Conservation (phyloP, 2,329 filamentous ascomycete genomes). For the Pseudocercospora cruenta region DNA sequence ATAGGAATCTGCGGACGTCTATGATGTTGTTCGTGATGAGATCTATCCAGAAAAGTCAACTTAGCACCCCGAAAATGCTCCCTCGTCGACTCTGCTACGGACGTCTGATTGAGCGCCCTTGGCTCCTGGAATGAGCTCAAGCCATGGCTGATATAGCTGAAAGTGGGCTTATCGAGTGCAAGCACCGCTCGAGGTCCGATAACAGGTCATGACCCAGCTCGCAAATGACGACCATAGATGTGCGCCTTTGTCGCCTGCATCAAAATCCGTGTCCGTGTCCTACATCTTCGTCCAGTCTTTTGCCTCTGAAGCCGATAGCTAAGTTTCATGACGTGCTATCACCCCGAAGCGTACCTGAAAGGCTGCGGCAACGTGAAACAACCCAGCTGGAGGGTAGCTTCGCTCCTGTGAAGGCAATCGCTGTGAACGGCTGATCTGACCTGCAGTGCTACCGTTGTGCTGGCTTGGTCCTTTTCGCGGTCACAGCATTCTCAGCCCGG, state of each 20-base stretch:
- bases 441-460: neutral
- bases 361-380: neutral
- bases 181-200: neutral
- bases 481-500: neutral
- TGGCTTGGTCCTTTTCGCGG: conserved; percentile 1
- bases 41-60: too few species aligned
- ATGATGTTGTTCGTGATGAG: too few species aligned
- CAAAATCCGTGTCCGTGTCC: neutral
- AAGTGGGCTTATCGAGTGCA: neutral
- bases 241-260: neutral
- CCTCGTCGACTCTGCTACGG: too few species aligned
- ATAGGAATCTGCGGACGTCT: too few species aligned
- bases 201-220: neutral
- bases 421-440: conserved; percentile 5
- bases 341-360: neutral
- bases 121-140: too few species aligned
- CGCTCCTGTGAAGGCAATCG: neutral
- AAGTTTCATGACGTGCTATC: neutral
- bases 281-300: too few species aligned
- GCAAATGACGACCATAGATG: neutral
- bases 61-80: too few species aligned
- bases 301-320: neutral
- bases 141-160: neutral
- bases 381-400: neutral
- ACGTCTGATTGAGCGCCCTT: too few species aligned